Percentiles rank a stretch among this genome's conserved stretches.
These are phyloP conservation scores for Aspergillus sp. DNA, from an alignment of 2,329 filamentous ascomycete genomes.

Conservation along the genomic window DNA sequence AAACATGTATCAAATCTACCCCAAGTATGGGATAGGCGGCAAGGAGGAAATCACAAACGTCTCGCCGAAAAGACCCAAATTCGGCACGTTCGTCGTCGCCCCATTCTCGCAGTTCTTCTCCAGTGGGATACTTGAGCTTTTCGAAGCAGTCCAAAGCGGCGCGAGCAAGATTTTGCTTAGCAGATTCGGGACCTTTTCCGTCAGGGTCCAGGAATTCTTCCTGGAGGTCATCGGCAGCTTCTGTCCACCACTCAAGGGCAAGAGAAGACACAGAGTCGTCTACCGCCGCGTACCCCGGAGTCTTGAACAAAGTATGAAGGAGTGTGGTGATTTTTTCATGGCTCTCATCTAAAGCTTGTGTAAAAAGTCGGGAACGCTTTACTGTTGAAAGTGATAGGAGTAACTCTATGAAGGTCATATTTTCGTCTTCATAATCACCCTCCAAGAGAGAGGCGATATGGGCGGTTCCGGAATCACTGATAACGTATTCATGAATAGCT, in stretches of 20 bases:
- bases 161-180: slow-evolving; percentile 40
- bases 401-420: slow-evolving; percentile 42
- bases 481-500: slow-evolving; percentile 34
- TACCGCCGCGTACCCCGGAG: slow-evolving; percentile 41
- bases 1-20: slow-evolving; percentile 41
- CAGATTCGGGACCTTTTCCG: slow-evolving; percentile 26
- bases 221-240: slow-evolving; percentile 39
- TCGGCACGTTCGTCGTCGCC: slow-evolving; percentile 43
- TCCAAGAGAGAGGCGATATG: slow-evolving; percentile 34
- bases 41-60: slow-evolving; percentile 47
- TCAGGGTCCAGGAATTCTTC: slow-evolving; percentile 31
- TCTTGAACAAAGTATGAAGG: slow-evolving; percentile 40
- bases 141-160: slow-evolving; percentile 43
- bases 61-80: slow-evolving; percentile 45
- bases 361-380: slow-evolving; percentile 33
- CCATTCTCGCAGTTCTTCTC: slow-evolving; percentile 39
- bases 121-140: slow-evolving; percentile 42
- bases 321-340: slow-evolving; percentile 36
- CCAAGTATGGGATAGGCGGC: slow-evolving; percentile 46
- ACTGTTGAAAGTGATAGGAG: slow-evolving; percentile 37
- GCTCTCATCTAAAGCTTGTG: slow-evolving; percentile 28
- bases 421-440: slow-evolving; percentile 38
- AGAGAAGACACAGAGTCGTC: slow-evolving; percentile 39
- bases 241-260: slow-evolving; percentile 45
- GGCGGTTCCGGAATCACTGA: slow-evolving; percentile 33